Percentiles rank a stretch among this genome's conserved stretches.
Evolutionary conservation across 495 filamentous ascomycete genomes (phyloP).

Genomic region (Hypoxylon rickii): DNA sequence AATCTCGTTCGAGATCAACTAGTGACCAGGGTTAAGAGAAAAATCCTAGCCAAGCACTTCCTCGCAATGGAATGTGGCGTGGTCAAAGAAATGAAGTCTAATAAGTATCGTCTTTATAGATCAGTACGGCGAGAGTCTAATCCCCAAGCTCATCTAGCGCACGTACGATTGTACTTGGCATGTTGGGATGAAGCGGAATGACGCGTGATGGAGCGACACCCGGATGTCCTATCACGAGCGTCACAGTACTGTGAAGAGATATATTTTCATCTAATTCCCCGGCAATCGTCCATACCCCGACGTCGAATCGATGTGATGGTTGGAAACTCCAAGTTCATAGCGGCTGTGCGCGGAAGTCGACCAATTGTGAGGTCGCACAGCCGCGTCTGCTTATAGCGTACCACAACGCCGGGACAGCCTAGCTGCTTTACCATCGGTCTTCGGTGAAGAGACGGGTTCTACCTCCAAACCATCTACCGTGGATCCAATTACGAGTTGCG

Average conservation of each 20-base stretch:
- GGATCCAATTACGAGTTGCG: constrained; percentile 7
- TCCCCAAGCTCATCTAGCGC: too few species aligned
- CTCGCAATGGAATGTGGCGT: neutral
- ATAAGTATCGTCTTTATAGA: too few species aligned
- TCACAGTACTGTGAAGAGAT: neutral
- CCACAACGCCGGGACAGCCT: constrained; percentile 23
- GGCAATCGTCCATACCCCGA: neutral
- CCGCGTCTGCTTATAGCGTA: constrained; percentile 15
- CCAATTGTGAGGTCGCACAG: constrained; percentile 15
- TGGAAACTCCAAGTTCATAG: neutral
- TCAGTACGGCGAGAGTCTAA: too few species aligned
- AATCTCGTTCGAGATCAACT: neutral
- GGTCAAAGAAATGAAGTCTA: neutral
- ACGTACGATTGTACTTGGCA: constrained; percentile 11
- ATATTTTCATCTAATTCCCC: too few species aligned
- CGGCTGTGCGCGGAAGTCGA: constrained; percentile 17
- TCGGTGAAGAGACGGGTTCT: neutral
- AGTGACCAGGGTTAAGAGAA: too few species aligned
- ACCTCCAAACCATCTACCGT: neutral
- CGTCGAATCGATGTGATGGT: neutral
- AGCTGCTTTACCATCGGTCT: constrained; percentile 4
- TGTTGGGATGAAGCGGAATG: neutral
- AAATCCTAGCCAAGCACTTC: too few species aligned
- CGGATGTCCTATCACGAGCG: constrained; percentile 4
- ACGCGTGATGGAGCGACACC: constrained; percentile 7